These are phyloP conservation scores for Austroboletus eburneus DNA, from an alignment of 768 basidiomycete species.

Conservation along the genomic window DNA sequence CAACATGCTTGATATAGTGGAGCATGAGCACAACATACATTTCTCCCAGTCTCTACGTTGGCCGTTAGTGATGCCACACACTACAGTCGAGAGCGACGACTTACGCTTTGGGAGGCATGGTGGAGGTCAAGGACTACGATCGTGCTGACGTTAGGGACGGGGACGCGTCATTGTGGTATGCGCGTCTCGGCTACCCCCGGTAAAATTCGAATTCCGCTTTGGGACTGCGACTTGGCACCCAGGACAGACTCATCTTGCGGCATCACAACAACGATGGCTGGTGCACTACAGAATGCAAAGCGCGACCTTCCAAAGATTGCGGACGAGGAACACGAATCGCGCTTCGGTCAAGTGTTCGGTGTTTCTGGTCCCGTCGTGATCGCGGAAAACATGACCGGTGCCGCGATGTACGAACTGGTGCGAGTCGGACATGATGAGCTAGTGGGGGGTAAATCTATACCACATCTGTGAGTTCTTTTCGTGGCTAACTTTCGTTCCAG, in stretches of 20 bases:
- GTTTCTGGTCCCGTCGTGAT: slow-evolving; percentile 99
- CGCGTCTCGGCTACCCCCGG: slow-evolving; percentile 28
- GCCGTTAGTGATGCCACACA: slow-evolving; percentile 7
- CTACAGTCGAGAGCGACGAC: slow-evolving; percentile 30
- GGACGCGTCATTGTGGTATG: slow-evolving; percentile 36
- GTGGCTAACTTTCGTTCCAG: slow-evolving; percentile 39
- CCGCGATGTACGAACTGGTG: slow-evolving; percentile 97
- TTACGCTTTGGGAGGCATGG: slow-evolving; percentile 95
- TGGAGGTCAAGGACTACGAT: slow-evolving; percentile 25
- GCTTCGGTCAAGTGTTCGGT: slow-evolving; percentile 85
- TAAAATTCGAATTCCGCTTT: slow-evolving; percentile 27
- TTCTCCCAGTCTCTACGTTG: slow-evolving; percentile 94
- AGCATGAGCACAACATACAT: slow-evolving; percentile 49
- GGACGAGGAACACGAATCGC: slow-evolving; percentile 87
- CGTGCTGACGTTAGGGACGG: slow-evolving; percentile 15
- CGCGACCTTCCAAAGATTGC: slow-evolving; percentile 80
- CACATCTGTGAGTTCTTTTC: not conserved
- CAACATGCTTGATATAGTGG: slow-evolving; percentile 4
- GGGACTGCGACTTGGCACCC: slow-evolving; percentile 1
- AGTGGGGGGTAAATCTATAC: slow-evolving; percentile 71
- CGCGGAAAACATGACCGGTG: slow-evolving; percentile 90
- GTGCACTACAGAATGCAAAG: slow-evolving; percentile 89
- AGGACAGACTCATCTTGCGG: not conserved
- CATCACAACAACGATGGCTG: slow-evolving; percentile 62
- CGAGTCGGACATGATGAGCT: slow-evolving; percentile 98